A percentile compares a stretch with the other conserved stretches of the same genome.
phyloP scores from a whole-genome alignment of 139 green algal species.

The Marvania coccoides region DNA sequence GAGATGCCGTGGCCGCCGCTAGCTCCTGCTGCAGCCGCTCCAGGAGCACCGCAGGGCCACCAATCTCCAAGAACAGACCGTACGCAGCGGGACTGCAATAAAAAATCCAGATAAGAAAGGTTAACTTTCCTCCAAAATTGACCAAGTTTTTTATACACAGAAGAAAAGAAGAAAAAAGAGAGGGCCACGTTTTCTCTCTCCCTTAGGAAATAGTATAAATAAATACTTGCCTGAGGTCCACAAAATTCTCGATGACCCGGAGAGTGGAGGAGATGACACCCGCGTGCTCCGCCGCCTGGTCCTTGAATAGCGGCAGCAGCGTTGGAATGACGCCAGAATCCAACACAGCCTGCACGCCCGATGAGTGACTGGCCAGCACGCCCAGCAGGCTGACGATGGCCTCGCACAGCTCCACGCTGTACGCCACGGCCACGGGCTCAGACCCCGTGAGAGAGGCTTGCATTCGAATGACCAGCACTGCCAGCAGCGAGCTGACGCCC shows the following conservation, averaged over 20 bases:
- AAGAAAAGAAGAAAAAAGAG: too few relatives aligned
- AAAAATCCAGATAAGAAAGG: too few relatives aligned
- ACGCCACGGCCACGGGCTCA: constrained; percentile 1
- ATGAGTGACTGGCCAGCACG: constrained; percentile 52
- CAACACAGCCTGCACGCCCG: constrained; percentile 48
- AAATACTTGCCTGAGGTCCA: constrained; percentile 58
- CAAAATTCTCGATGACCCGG: constrained; percentile 79
- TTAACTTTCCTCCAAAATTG: too few relatives aligned
- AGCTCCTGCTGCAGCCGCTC: constrained; percentile 13
- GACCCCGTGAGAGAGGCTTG: background rate
- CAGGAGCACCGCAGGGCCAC: constrained; percentile 40
- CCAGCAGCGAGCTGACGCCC: constrained; percentile 10
- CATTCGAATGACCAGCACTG: background rate
- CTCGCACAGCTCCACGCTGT: constrained; percentile 64
- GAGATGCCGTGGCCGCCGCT: background rate
- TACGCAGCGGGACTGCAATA: constrained; percentile 33
- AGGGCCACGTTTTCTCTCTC: too few relatives aligned
- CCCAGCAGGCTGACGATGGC: constrained; percentile 73
- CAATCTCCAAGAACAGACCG: constrained; percentile 75
- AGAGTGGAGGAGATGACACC: constrained; percentile 59
- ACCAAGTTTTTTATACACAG: too few relatives aligned
- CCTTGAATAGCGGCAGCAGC: constrained; percentile 76
- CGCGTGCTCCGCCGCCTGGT: constrained; percentile 48
- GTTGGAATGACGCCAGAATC: constrained; percentile 76
- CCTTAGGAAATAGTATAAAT: too few relatives aligned